These are phyloP conservation scores for Prunus dulcis DNA, from an alignment of 306 rosid genomes.

Conservation along the genomic window DNA sequence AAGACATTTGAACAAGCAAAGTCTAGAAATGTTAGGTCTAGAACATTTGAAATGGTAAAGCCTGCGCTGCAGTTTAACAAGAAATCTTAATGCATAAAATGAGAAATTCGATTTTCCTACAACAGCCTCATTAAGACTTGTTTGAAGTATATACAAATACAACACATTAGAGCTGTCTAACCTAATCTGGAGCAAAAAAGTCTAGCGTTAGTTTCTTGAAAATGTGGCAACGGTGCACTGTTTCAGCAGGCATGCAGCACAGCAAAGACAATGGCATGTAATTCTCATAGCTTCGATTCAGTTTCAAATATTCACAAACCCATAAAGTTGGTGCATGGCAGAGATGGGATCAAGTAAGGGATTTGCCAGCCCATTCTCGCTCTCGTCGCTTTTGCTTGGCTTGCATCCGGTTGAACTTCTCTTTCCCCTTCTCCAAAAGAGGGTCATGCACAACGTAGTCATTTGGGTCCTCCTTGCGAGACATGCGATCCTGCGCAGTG, in stretches of 20 bases:
- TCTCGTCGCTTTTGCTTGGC: conserved; percentile 77
- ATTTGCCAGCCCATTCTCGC: conserved; percentile 58
- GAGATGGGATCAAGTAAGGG: conserved; percentile 40
- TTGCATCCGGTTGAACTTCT: conserved; percentile 84
- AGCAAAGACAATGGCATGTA: not conserved
- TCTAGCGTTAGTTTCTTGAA: not conserved
- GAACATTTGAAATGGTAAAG: not conserved
- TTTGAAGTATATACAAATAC: not conserved
- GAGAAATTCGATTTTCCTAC: not conserved
- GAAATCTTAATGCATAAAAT: not conserved
- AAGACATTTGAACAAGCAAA: not conserved
- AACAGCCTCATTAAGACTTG: not conserved
- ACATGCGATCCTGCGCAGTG: conserved; percentile 72
- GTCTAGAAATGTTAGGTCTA: not conserved
- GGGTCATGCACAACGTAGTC: conserved; percentile 92
- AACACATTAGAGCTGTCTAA: not conserved
- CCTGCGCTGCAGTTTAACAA: not conserved
- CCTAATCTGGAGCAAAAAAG: not conserved
- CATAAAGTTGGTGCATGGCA: not conserved
- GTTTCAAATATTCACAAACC: conserved; percentile 9
- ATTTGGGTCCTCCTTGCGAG: conserved; percentile 73
- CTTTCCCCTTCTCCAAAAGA: conserved; percentile 92
- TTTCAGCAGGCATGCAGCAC: not conserved
- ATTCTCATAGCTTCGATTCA: not conserved
- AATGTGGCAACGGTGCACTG: not conserved